Conservation (phyloP, 805 yeast genomes). For the Myxozyma neotropica region DNA sequence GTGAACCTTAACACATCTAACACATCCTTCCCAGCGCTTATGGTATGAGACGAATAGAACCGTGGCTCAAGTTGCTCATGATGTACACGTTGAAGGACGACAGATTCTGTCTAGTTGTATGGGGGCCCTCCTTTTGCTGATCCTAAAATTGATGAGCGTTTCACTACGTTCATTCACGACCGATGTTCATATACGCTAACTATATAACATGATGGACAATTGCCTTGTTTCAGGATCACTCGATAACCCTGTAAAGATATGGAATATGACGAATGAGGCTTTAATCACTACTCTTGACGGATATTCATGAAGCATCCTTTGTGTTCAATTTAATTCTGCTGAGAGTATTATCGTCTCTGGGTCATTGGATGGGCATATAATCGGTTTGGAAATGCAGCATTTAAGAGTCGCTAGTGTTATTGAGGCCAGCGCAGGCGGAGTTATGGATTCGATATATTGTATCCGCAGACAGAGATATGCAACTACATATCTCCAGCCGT, state of each 20-base stretch:
- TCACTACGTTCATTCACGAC: background rate
- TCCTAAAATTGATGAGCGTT: background rate
- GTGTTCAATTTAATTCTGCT: constrained; percentile 71
- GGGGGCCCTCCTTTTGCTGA: background rate
- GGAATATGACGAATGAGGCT: constrained; percentile 76
- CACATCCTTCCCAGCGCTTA: too few relatives aligned
- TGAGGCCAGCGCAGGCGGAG: constrained; percentile 91
- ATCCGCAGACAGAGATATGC: constrained; percentile 74
- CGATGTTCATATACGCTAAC: constrained; percentile 8
- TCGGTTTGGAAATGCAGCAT: constrained; percentile 94
- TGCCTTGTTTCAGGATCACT: constrained; percentile 86
- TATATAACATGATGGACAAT: too few relatives aligned
- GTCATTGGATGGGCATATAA: constrained; percentile 85
- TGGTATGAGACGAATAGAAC: background rate
- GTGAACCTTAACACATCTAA: background rate
- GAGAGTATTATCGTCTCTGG: constrained; percentile 82
- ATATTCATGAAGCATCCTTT: constrained; percentile 79
- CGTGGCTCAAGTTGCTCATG: background rate
- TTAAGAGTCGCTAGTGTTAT: constrained; percentile 80
- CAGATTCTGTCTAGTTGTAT: background rate
- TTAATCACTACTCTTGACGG: constrained; percentile 69
- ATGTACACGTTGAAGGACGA: background rate
- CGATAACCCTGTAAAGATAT: constrained; percentile 84
- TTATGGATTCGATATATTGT: constrained; percentile 76
- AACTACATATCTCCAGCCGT: constrained; percentile 7